Conservation (phyloP, 2,329 filamentous ascomycete species). For the Diaporthe citrichinensis region DNA sequence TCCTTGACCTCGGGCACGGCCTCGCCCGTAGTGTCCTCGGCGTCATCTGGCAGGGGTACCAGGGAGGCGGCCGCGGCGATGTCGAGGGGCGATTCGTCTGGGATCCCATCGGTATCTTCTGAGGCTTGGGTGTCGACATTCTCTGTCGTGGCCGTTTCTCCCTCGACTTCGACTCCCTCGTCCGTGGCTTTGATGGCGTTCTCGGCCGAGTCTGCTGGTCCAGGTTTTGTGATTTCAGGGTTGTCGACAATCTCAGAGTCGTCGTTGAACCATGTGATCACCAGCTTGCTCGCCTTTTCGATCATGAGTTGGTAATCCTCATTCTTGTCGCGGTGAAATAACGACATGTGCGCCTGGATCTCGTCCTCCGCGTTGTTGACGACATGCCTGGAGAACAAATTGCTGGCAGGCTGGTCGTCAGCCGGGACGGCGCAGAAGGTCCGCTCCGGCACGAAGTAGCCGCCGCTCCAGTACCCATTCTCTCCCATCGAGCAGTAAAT, state of each 20-base stretch:
- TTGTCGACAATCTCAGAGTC: conserved; percentile 62
- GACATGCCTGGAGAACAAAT: conserved; percentile 66
- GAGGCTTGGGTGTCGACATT: conserved; percentile 48
- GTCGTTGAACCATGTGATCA: conserved; percentile 69
- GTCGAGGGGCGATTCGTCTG: conserved; percentile 64
- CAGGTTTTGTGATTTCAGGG: conserved; percentile 46
- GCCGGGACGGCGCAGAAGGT: conserved; percentile 82
- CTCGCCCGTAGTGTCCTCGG: conserved; percentile 51
- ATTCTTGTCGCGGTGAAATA: conserved; percentile 76
- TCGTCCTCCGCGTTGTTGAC: conserved; percentile 79
- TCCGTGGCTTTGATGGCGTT: conserved; percentile 47
- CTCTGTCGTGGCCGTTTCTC: conserved; percentile 37
- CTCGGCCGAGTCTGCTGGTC: conserved; percentile 45
- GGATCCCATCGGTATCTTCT: conserved; percentile 50
- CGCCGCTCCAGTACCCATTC: conserved; percentile 74
- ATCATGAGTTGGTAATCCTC: conserved; percentile 75
- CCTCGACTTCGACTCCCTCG: conserved; percentile 42
- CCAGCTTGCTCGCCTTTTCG: conserved; percentile 68
- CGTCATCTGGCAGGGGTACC: conserved; percentile 61
- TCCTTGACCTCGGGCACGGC: conserved; percentile 51
- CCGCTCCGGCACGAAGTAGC: conserved; percentile 74
- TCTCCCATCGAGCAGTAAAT: conserved; percentile 84
- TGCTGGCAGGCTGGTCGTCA: conserved; percentile 58
- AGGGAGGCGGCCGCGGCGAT: conserved; percentile 67
- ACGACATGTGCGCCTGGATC: conserved; percentile 77